Conservation (phyloP, 2,329 filamentous ascomycete genomes). For the Stromatinia cepivora region DNA sequence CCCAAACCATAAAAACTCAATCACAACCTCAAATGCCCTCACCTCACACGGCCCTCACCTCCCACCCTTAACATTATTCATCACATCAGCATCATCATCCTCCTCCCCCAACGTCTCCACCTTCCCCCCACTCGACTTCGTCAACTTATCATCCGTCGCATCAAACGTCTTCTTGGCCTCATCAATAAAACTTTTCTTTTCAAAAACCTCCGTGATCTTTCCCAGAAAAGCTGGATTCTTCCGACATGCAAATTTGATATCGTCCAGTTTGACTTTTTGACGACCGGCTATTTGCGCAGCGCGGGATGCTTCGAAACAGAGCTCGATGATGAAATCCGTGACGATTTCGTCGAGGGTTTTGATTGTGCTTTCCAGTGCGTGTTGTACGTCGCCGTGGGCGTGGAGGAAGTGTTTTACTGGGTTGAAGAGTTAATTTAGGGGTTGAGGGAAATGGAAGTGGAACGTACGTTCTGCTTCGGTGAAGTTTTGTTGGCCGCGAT, state of each 20-base stretch:
- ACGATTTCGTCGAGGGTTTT: conserved; percentile 91
- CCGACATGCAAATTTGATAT: conserved; percentile 92
- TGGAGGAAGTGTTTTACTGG: conserved; percentile 73
- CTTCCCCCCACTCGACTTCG: conserved; percentile 50
- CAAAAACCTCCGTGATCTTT: conserved; percentile 83
- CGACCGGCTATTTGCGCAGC: conserved; percentile 83
- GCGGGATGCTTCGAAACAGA: conserved; percentile 85
- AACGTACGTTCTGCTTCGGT: conserved; percentile 66
- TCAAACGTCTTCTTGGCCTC: conserved; percentile 75
- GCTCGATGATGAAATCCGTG: conserved; percentile 93
- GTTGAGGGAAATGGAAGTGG: neutral
- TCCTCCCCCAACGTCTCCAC: conserved; percentile 55
- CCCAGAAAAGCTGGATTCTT: conserved; percentile 84
- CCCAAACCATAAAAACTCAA: neutral
- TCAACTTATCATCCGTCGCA: conserved; percentile 64
- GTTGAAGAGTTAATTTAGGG: conserved; percentile 19
- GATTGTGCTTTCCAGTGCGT: conserved; percentile 80
- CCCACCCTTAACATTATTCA: conserved; percentile 31
- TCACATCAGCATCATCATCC: conserved; percentile 52
- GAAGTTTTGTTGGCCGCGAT: conserved; percentile 84
- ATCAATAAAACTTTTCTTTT: conserved; percentile 85
- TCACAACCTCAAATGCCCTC: neutral
- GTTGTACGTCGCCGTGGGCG: conserved; percentile 75
- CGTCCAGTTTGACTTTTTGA: conserved; percentile 96
- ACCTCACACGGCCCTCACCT: conserved; percentile 29